phyloP scores from a whole-genome alignment of 176 grass and related monocot genomes.

The Carex kokanica region DNA sequence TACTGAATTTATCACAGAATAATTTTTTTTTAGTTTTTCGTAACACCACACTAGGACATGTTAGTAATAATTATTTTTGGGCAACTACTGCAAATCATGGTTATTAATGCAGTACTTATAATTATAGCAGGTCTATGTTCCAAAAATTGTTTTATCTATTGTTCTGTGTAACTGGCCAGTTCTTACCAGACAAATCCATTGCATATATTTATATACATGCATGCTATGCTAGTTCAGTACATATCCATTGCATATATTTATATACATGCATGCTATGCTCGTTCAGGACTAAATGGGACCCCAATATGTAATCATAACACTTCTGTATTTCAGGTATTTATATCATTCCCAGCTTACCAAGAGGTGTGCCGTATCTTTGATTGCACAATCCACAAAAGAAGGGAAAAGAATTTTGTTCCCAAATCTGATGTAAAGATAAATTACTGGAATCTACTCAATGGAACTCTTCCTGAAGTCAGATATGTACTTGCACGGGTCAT shows the following conservation, averaged over 20 bases:
- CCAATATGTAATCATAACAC: neutral
- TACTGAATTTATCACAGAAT: neutral
- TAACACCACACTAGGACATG: neutral
- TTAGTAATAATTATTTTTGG: neutral
- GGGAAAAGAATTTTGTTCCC: slow-evolving; percentile 41
- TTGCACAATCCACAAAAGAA: slow-evolving; percentile 45
- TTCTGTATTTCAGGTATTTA: slow-evolving; percentile 67
- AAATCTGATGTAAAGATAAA: slow-evolving; percentile 68
- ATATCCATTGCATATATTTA: neutral
- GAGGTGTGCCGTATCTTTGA: slow-evolving; percentile 66
- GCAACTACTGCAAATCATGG: neutral
- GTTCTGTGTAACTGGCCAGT: neutral
- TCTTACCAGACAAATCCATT: neutral
- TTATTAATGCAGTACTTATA: neutral
- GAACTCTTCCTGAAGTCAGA: slow-evolving; percentile 56
- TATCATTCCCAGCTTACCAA: slow-evolving; percentile 63
- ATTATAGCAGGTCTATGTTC: neutral
- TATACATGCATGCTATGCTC: neutral
- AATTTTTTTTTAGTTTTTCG: neutral
- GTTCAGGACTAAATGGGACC: neutral
- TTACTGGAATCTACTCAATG: slow-evolving; percentile 44
- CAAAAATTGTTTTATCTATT: neutral
- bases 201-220: too few relatives aligned
- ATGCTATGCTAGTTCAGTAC: too few relatives aligned
- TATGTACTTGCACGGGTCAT: slow-evolving; percentile 75